Evolutionary conservation across 176 grass and related monocot species (phyloP), one percentile per base, ranked within the genome.

Genomic region (Aegilops speltoides): DNA sequence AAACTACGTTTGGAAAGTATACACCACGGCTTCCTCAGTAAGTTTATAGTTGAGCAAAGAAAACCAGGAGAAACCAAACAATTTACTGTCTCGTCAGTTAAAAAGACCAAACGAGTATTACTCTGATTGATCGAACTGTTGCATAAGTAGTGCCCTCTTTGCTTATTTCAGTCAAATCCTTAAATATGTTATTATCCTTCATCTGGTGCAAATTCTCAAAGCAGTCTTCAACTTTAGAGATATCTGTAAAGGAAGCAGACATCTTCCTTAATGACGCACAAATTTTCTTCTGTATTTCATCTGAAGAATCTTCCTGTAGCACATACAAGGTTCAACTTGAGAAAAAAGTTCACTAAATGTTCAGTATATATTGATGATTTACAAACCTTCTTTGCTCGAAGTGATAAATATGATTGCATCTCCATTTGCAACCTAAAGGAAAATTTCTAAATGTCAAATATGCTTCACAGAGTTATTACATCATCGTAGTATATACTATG

Each of bases 131-230:
- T 65, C 59, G 80, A 23, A 67, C 76, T 88, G 79, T 87, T 52
- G 82, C 87, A 89, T 86, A 85, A 88, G 86, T 87, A 64, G 81
- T 86, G 59, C 37, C 72, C 62, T 94, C 96, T 63, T 89, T 86
- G 17, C 81, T 81, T 87, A 96, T 84, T 86, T 91, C 88, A 80
- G 32, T 34, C 84, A 98, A 86, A 88, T 86, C 82, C 84, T 95
- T 98, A 81, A 95, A 98, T 92, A 98, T 92, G 64, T 95, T 92
- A 54, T 92, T 98, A 82, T 98, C 96, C 82, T 94, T 98, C 89
- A 92, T 92, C 79, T 88, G 90, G 68, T 95, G 93, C 82, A 98
- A 96, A 87, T 31, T 91, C 89, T 88, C 79, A 77, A 98, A 98
- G 85, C 79, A 95, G 40, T 92, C 96, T 72, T 85, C 82, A 80